phyloP scores from a whole-genome alignment of 148 eudicot species.

The Dysphania ambrosioides region DNA sequence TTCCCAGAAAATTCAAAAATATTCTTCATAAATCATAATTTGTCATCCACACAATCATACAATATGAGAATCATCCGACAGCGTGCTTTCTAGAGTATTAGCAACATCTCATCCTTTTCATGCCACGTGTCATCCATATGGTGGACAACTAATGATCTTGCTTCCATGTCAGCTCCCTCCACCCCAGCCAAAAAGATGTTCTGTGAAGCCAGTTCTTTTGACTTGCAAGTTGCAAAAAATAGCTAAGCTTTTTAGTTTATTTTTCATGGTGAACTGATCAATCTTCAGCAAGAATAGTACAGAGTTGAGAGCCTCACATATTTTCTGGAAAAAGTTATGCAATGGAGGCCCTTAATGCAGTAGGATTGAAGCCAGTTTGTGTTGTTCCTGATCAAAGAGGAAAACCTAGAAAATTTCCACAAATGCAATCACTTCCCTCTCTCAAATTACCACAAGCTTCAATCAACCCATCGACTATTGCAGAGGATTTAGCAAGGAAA shows the following conservation, averaged over 20 bases:
- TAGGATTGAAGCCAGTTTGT: constrained; percentile 64
- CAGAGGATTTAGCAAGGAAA: constrained; percentile 32
- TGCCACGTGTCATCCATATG: constrained; percentile 47
- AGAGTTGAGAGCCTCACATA: constrained; percentile 11
- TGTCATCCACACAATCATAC: constrained; percentile 27
- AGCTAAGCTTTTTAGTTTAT: not conserved
- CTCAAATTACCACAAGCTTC: constrained; percentile 37
- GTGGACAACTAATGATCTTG: constrained; percentile 37
- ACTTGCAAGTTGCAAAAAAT: constrained; percentile 13
- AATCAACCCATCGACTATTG: constrained; percentile 34
- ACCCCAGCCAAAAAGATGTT: constrained; percentile 25
- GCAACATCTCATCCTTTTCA: constrained; percentile 40
- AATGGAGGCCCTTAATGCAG: constrained; percentile 83
- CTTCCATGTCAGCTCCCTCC: constrained; percentile 46
- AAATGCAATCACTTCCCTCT: constrained; percentile 33
- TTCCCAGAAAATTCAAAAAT: constrained; percentile 15
- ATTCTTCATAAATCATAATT: not conserved
- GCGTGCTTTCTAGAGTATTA: constrained; percentile 24
- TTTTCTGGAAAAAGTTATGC: constrained; percentile 28
- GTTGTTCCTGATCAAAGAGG: constrained; percentile 60
- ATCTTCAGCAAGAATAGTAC: not conserved
- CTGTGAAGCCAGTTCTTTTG: constrained; percentile 19
- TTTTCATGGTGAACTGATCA: constrained; percentile 21
- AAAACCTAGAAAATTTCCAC: constrained; percentile 51
- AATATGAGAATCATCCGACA: constrained; percentile 15